Percentiles rank a stretch among this genome's conserved stretches.
These are phyloP conservation scores for Salvia hispanica DNA, from an alignment of 257 asterid genomes.

Conservation along the genomic window DNA sequence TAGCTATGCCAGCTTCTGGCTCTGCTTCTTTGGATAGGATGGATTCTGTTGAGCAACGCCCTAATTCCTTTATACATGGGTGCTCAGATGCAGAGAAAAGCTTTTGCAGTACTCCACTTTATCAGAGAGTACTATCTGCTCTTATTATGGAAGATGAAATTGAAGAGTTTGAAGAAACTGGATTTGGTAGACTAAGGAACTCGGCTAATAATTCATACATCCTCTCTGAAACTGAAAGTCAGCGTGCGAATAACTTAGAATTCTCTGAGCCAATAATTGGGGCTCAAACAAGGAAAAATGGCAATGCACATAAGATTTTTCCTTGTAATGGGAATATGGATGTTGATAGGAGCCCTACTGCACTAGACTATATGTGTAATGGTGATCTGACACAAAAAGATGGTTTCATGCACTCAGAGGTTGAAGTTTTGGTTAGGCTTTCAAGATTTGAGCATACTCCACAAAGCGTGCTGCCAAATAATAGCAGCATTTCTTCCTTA, in stretches of 20 bases:
- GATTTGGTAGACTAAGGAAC: conserved; percentile 49
- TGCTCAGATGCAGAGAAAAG: conserved; percentile 48
- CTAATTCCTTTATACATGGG: conserved; percentile 46
- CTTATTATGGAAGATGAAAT: conserved; percentile 74
- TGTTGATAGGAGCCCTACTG: conserved; percentile 41
- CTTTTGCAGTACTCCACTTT: conserved; percentile 62
- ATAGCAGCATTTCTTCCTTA: conserved; percentile 45
- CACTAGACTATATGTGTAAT: conserved; percentile 43
- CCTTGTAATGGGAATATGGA: conserved; percentile 56
- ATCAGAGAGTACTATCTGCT: conserved; percentile 91
- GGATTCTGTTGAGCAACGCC: conserved; percentile 56
- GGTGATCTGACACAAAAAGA: conserved; percentile 57
- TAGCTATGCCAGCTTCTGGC: conserved; percentile 46
- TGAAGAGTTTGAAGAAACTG: conserved; percentile 79
- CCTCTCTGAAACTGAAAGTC: conserved; percentile 45
- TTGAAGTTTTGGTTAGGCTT: conserved; percentile 63
- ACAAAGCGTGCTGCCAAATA: conserved; percentile 44
- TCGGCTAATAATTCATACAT: conserved; percentile 50
- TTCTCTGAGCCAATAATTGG: conserved; percentile 55
- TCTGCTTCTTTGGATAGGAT: conserved; percentile 38
- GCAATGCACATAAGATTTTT: conserved; percentile 47
- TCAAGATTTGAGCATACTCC: conserved; percentile 55
- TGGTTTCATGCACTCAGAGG: conserved; percentile 59
- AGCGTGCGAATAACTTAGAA: conserved; percentile 47
- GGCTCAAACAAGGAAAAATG: conserved; percentile 56